phyloP scores from a whole-genome alignment of 306 rosid species.

The Pueraria montana region DNA sequence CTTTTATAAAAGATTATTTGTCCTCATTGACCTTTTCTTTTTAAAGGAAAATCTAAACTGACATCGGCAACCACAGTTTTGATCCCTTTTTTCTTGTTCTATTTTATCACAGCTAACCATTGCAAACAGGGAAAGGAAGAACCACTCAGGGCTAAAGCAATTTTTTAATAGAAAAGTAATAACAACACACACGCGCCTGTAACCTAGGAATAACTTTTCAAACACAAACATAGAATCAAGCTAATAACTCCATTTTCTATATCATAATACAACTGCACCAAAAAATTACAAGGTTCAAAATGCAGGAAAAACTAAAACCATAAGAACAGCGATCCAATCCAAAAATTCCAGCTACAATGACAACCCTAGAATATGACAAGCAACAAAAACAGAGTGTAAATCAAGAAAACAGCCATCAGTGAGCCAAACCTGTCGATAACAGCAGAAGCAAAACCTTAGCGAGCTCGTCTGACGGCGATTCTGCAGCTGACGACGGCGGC shows the following conservation, averaged over 20 bases:
- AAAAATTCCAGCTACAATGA: slow-evolving; percentile 37
- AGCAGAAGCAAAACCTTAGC: too few species aligned
- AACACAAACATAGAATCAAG: slow-evolving; percentile 43
- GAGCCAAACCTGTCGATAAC: too few species aligned
- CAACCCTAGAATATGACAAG: slow-evolving; percentile 78
- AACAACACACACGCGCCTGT: slow-evolving; percentile 2
- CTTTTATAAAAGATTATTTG: neutral
- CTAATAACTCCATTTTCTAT: slow-evolving; percentile 55
- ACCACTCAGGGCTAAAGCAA: too few species aligned
- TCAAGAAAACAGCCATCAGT: slow-evolving; percentile 94
- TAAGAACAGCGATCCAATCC: slow-evolving; percentile 46
- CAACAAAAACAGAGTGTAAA: slow-evolving; percentile 90
- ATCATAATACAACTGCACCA: slow-evolving; percentile 38
- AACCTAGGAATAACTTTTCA: neutral
- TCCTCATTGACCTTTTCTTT: too few species aligned
- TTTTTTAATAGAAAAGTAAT: too few species aligned
- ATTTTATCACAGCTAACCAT: too few species aligned
- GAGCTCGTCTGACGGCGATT: too few species aligned
- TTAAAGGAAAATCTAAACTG: too few species aligned
- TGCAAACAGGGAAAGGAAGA: too few species aligned
- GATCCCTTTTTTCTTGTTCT: too few species aligned
- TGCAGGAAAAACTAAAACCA: slow-evolving; percentile 45
- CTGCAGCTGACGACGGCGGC: too few species aligned
- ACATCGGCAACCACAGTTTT: too few species aligned
- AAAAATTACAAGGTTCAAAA: slow-evolving; percentile 37